Conservation (phyloP, 129 eudicot genomes). For the Oenanthe sinensis region DNA sequence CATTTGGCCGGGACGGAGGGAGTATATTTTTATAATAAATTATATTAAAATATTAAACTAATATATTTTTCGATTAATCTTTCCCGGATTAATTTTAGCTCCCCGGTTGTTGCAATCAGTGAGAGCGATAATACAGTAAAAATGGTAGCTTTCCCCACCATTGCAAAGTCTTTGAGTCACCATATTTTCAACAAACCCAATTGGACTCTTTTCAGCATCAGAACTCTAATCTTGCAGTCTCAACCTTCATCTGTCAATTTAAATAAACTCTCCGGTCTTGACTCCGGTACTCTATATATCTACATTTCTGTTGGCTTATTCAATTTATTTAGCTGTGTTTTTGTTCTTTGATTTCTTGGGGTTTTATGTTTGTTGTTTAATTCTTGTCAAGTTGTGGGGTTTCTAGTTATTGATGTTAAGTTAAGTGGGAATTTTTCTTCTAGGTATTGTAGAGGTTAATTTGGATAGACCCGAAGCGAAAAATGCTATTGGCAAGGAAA, state of each 20-base stretch:
- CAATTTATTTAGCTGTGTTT: background rate
- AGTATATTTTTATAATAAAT: too few relatives aligned
- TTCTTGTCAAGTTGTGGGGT: background rate
- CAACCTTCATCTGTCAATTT: conserved; percentile 56
- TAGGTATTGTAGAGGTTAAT: conserved; percentile 69
- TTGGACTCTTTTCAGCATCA: conserved; percentile 30
- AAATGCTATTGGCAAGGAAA: conserved; percentile 89
- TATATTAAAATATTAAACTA: too few relatives aligned
- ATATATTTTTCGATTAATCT: too few relatives aligned
- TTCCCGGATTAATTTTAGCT: too few relatives aligned
- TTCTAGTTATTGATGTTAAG: background rate
- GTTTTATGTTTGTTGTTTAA: background rate
- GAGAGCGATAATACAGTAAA: background rate
- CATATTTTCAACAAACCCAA: conserved; percentile 16
- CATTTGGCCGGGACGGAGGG: too few relatives aligned
- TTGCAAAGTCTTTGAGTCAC: conserved; percentile 31
- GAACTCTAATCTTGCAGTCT: conserved; percentile 68
- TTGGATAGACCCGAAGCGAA: conserved; percentile 88
- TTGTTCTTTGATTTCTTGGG: background rate
- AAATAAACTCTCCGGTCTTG: conserved; percentile 44
- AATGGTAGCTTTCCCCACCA: conserved; percentile 35
- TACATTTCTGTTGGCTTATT: background rate
- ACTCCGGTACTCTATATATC: conserved; percentile 46
- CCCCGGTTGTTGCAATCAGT: background rate
- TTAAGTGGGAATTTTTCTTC: conserved; percentile 4